Evolutionary conservation across 371 early-diverging fungal species (phyloP), one percentile per base, ranked within the genome.

Genomic region (Enterocytospora artemiae): DNA sequence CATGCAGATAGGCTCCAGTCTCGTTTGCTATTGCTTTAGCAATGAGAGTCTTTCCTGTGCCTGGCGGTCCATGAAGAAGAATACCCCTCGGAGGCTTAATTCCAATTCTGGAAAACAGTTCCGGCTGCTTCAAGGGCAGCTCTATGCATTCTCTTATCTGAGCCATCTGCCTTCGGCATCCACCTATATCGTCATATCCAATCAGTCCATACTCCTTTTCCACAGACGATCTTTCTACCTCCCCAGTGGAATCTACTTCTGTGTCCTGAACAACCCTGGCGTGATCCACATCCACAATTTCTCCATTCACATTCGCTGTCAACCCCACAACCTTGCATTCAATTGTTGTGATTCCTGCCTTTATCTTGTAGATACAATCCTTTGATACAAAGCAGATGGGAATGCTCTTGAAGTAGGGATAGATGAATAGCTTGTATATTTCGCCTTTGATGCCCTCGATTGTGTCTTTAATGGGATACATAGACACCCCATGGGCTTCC

Each of bases 161-260:
- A 9, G 96, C 96, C 85, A 97, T 87, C 79, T 97, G 96, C 77
- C 89, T 91, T 72, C 95, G 87, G 77, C 88, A 88, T 62, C 96
- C 97, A 76, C 97, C 97, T 81, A 96, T 88, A 77, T 94, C 93
- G 75, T 97, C 98, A 78, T 96, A 97, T 53, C 96, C 96, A 55
- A 97, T 88, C 69, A 86, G 87, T 71, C 86, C 87, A 49, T 90
- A 83, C 67, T 87, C 90, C 67, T 93, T 93, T 77, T 94, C 93
- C 68, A 94, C 91, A 76, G 95, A 96, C 62, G 94, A 89, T 81
- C 90, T 90, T 79, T 91, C 86, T 9, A 96, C 90, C 39, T 90
- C 91, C 57, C 92, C 94, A 75, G 93, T 93, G 72, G 87, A 89
- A 81, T 89, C 88, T 75, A 96, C 92, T n/a, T 87, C 85, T 9